Conservation (phyloP, 83 land plant genomes). For the Thuja plicata region DNA sequence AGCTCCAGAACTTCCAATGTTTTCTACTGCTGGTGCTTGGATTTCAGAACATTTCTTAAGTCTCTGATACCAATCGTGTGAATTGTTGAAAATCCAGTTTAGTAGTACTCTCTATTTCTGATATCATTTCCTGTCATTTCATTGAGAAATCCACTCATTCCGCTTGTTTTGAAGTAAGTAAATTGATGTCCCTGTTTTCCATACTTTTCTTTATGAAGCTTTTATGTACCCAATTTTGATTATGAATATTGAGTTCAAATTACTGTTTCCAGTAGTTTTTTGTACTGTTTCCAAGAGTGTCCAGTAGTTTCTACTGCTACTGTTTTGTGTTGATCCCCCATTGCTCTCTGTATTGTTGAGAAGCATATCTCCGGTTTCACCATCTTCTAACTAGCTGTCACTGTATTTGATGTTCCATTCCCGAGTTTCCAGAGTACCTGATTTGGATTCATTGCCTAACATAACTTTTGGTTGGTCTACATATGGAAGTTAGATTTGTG, state of each 20-base stretch:
- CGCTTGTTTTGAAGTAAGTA: neutral
- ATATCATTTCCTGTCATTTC: neutral
- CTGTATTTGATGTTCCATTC: neutral
- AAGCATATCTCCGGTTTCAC: neutral
- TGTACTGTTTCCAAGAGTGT: neutral
- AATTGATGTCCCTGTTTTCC: neutral
- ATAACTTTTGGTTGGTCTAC: neutral
- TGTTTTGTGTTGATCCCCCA: neutral
- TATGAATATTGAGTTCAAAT: neutral
- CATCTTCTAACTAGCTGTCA: neutral
- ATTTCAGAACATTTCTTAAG: neutral
- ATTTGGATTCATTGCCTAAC: neutral
- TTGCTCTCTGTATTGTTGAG: neutral
- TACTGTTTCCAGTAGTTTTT: neutral
- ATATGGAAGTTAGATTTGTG: neutral
- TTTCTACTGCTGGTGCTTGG: neutral
- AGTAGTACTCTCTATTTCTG: neutral
- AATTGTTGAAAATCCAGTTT: neutral
- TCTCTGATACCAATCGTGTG: neutral
- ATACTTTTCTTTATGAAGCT: neutral
- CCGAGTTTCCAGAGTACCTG: neutral
- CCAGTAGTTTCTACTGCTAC: neutral
- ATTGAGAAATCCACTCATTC: neutral
- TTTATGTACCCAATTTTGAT: neutral
- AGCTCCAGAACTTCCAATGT: neutral